Evolutionary conservation across 257 asterid species (phyloP).

Genomic region (Buddleja alternifolia): DNA sequence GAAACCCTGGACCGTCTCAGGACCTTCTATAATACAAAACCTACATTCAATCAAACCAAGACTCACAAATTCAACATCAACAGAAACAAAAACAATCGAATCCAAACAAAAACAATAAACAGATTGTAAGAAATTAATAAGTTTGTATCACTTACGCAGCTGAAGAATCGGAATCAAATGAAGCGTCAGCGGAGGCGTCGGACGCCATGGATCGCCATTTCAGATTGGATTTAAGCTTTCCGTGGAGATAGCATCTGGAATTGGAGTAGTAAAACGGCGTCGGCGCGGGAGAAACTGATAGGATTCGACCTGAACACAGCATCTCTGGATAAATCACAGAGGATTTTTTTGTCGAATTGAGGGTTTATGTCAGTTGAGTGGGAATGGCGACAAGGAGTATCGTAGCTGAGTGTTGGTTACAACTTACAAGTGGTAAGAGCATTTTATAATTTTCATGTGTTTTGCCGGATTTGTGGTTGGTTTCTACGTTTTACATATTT

Average conservation of each 20-base stretch:
- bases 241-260: conserved; percentile 39
- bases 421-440: no score
- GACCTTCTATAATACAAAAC: conserved; percentile 96
- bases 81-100: no score
- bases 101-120: no score
- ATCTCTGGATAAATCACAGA: conserved; percentile 28
- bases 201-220: conserved; percentile 65
- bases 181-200: conserved; percentile 56
- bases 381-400: conserved; percentile 24
- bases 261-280: conserved; percentile 40
- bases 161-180: conserved; percentile 50
- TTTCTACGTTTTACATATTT: no score
- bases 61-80: no score
- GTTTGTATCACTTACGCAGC: conserved; percentile 38
- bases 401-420: conserved; percentile 11
- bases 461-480: no score
- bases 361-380: conserved; percentile 1
- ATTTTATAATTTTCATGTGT: no score
- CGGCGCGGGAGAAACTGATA: conserved; percentile 50
- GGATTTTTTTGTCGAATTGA: neutral
- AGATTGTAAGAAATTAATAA: no score
- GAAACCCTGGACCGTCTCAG: conserved; percentile 88
- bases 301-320: conserved; percentile 68
- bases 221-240: conserved; percentile 39
- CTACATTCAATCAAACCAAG: conserved; percentile 38